Evolutionary conservation across 306 rosid species (phyloP).

Genomic region (Fagus crenata): DNA sequence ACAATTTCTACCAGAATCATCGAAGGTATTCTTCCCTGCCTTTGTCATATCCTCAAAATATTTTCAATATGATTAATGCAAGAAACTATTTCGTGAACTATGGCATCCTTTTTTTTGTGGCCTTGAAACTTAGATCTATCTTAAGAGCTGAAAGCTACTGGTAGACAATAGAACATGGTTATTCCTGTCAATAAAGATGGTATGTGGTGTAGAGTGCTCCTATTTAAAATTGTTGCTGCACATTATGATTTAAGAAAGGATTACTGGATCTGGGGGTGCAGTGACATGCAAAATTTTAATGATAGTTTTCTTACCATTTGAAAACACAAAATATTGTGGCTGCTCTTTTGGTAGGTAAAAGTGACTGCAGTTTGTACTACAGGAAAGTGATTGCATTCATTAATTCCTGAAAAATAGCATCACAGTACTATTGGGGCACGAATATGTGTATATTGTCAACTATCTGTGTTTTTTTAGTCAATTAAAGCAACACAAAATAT

Average conservation of each 20-base stretch:
- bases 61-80: background rate
- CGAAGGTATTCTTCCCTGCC: constrained; percentile 56
- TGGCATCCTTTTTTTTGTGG: background rate
- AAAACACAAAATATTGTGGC: background rate
- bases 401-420: background rate
- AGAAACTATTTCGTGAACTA: background rate
- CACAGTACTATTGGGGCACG: no score
- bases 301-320: background rate
- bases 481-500: background rate
- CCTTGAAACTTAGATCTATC: background rate
- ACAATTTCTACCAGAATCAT: constrained; percentile 93
- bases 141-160: background rate
- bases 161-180: background rate
- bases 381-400: background rate
- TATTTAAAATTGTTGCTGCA: background rate
- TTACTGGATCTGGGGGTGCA: background rate
- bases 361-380: background rate
- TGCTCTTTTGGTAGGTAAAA: background rate
- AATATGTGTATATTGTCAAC: background rate
- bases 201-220: background rate
- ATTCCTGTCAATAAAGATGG: background rate
- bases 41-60: constrained; percentile 8
- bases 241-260: background rate
- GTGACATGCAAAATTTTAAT: background rate
- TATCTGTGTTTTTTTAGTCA: background rate